Conservation (phyloP, 208 protist species). For the Trypanosoma theileri region DNA sequence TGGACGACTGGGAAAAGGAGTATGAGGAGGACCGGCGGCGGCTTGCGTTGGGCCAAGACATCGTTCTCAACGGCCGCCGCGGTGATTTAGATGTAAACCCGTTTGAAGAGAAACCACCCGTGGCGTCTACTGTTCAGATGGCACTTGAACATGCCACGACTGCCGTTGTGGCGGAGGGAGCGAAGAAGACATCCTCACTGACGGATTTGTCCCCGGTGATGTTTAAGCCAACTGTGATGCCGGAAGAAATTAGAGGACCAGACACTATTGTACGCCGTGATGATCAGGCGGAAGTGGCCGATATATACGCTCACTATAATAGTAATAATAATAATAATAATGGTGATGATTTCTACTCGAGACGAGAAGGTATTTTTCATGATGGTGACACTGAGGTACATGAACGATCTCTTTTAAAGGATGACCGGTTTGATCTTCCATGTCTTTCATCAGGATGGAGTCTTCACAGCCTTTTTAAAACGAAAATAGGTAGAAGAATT, state of each 20-base stretch:
- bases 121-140: too few relatives aligned
- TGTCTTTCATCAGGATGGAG: conserved; percentile 18
- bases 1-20: conserved; percentile 32
- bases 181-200: background rate
- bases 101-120: conserved; percentile 14
- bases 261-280: background rate
- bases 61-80: background rate
- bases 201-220: background rate
- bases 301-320: conserved; percentile 17
- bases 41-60: conserved; percentile 17
- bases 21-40: conserved; percentile 30
- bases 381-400: background rate
- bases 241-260: background rate
- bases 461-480: conserved; percentile 11
- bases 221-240: background rate
- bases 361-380: background rate
- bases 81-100: background rate
- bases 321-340: background rate
- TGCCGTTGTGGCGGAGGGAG: background rate
- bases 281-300: conserved; percentile 7
- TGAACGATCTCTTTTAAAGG: conserved; percentile 1
- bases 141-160: too few relatives aligned
- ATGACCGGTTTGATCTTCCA: conserved; percentile 18
- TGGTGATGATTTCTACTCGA: background rate
- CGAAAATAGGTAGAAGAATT: conserved; percentile 17